phyloP scores from a whole-genome alignment of 495 filamentous ascomycete species.

The Penicillium crystallinum region DNA sequence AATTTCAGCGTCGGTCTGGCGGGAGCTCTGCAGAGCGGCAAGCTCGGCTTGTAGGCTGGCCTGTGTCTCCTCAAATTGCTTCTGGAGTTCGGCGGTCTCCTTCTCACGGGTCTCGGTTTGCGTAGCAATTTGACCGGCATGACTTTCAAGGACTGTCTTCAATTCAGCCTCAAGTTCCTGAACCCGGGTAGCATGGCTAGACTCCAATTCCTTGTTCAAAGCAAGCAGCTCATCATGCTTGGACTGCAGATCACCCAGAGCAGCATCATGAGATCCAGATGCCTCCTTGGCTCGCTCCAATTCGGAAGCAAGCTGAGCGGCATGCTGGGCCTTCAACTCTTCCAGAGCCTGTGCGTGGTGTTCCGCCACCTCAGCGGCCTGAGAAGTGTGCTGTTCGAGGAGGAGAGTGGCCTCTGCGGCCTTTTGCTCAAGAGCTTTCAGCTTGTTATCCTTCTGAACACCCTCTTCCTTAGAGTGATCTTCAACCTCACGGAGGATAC shows the following conservation, averaged over 20 bases:
- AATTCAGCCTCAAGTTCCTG: slow-evolving; percentile 35
- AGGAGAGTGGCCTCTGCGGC: slow-evolving; percentile 30
- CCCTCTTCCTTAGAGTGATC: slow-evolving; percentile 34
- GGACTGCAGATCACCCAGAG: slow-evolving; percentile 33
- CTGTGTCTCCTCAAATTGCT: slow-evolving; percentile 30
- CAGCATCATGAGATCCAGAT: slow-evolving; percentile 29
- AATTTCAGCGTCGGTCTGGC: slow-evolving; percentile 25
- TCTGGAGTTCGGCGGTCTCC: slow-evolving; percentile 32
- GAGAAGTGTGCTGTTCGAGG: slow-evolving; percentile 30
- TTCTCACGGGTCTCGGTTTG: slow-evolving; percentile 30
- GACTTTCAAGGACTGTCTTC: slow-evolving; percentile 27
- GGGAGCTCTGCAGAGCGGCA: slow-evolving; percentile 19
- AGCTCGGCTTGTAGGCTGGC: slow-evolving; percentile 27
- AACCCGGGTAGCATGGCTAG: slow-evolving; percentile 29
- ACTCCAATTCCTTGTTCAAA: slow-evolving; percentile 31
- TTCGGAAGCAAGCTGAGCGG: slow-evolving; percentile 12
- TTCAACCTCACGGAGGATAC: slow-evolving; percentile 32
- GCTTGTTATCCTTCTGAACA: slow-evolving; percentile 28
- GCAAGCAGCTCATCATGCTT: slow-evolving; percentile 37
- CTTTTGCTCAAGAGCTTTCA: slow-evolving; percentile 33
- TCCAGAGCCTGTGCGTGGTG: slow-evolving; percentile 31
- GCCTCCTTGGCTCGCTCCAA: slow-evolving; percentile 28
- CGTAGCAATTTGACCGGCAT: slow-evolving; percentile 28
- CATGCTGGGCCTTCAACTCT: slow-evolving; percentile 14
- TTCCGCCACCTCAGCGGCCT: slow-evolving; percentile 23